Conservation (phyloP, 2,329 filamentous ascomycete species). For the Neofusicoccum parvum region DNA sequence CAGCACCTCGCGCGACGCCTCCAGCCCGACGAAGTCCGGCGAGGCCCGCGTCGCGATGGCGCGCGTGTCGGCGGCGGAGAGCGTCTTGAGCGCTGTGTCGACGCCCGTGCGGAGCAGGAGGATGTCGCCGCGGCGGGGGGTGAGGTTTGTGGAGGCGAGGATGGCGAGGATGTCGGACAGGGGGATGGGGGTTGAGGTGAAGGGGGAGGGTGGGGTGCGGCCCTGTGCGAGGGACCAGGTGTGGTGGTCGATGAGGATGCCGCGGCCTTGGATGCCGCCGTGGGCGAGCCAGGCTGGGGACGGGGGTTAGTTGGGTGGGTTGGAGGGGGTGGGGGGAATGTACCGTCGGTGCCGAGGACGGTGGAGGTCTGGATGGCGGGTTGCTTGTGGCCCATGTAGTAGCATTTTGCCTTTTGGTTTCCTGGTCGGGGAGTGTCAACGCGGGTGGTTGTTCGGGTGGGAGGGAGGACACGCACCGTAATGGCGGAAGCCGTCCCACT, state of each 20-base stretch:
- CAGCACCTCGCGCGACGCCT: slow-evolving; percentile 38
- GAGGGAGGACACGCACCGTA: slow-evolving; percentile 25
- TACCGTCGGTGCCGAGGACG: slow-evolving; percentile 15
- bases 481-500: slow-evolving; percentile 46
- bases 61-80: slow-evolving; percentile 27
- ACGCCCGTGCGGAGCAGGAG: slow-evolving; percentile 45
- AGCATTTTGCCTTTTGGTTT: slow-evolving; percentile 45
- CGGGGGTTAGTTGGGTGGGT: background rate
- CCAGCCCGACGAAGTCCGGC: slow-evolving; percentile 44
- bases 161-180: slow-evolving; percentile 24
- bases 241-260: slow-evolving; percentile 20
- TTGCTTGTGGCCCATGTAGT: slow-evolving; percentile 46
- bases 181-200: slow-evolving; percentile 22
- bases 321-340: background rate
- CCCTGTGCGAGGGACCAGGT: slow-evolving; percentile 11
- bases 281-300: slow-evolving; percentile 6
- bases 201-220: slow-evolving; percentile 2
- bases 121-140: slow-evolving; percentile 26
- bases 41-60: slow-evolving; percentile 30
- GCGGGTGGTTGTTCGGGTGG: background rate
- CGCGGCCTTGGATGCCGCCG: slow-evolving; percentile 22
- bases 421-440: slow-evolving; percentile 29
- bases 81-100: slow-evolving; percentile 33
- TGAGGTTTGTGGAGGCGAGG: slow-evolving; percentile 20
- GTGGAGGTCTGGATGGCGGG: slow-evolving; percentile 38